phyloP scores from a whole-genome alignment of 768 basidiomycete species.

The Tylopilus vinaceipallidus region DNA sequence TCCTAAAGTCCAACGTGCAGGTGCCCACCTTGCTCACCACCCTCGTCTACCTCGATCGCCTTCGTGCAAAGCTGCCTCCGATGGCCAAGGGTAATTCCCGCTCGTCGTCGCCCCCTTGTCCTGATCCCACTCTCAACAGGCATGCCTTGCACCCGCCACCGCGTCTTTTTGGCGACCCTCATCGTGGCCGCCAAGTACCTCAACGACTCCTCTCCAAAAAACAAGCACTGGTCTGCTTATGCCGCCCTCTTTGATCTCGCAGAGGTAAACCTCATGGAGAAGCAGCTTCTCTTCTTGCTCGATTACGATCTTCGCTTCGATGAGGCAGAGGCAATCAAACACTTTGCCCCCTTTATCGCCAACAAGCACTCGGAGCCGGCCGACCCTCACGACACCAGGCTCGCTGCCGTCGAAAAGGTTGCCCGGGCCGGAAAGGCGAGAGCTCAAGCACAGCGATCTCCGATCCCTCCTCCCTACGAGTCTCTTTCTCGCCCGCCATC shows the following conservation, averaged over 20 bases:
- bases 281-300: slow-evolving; percentile 87
- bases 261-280: slow-evolving; percentile 96
- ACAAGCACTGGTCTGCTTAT: slow-evolving; percentile 87
- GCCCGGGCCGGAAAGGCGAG: slow-evolving; percentile 53
- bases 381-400: slow-evolving; percentile 43
- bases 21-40: slow-evolving; percentile 89
- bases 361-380: slow-evolving; percentile 11
- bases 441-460: slow-evolving; percentile 44
- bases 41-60: slow-evolving; percentile 86
- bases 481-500: slow-evolving; percentile 20
- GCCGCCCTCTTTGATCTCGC: slow-evolving; percentile 69
- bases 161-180: slow-evolving; percentile 93
- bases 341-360: slow-evolving; percentile 70
- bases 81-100: slow-evolving; percentile 74
- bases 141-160: slow-evolving; percentile 89
- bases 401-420: slow-evolving; percentile 54
- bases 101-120: not conserved
- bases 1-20: slow-evolving; percentile 82
- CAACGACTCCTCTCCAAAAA: slow-evolving; percentile 95
- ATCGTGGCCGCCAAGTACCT: slow-evolving; percentile 97
- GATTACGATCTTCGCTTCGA: slow-evolving; percentile 91
- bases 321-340: slow-evolving; percentile 71
- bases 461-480: slow-evolving; percentile 43
- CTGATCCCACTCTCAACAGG: slow-evolving; percentile 36
- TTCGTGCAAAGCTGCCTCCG: slow-evolving; percentile 74